A percentile compares a stretch with the other conserved stretches of the same genome.
Evolutionary conservation across 805 yeast species (phyloP).

Genomic region (Candida morakotiae): DNA sequence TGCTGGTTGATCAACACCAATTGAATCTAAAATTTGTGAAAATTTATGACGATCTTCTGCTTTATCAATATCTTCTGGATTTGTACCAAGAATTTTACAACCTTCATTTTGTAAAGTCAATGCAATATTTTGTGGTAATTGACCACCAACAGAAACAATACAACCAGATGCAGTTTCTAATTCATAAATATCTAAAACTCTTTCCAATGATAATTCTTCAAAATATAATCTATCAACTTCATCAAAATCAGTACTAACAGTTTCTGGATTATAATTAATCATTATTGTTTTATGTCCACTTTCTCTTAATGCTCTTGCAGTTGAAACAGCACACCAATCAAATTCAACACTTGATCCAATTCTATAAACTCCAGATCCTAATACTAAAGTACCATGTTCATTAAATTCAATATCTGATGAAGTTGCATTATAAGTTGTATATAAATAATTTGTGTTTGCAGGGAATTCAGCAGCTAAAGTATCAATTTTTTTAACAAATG

Average conservation of each 20-base stretch:
- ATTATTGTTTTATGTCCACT: conserved; percentile 86
- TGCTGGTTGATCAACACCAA: conserved; percentile 92
- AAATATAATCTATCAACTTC: conserved; percentile 97
- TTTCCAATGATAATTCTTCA: conserved; percentile 91
- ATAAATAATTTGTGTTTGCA: conserved; percentile 90
- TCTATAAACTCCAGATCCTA: conserved; percentile 99
- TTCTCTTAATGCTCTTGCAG: conserved; percentile 90
- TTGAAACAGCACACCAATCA: conserved; percentile 98
- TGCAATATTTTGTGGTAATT: conserved; percentile 96
- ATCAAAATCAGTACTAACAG: conserved; percentile 96
- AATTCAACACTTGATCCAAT: conserved; percentile 98
- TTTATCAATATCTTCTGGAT: conserved; percentile 90
- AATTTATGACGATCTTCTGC: conserved; percentile 99
- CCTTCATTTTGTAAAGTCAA: conserved; percentile 73
- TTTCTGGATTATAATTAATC: conserved; percentile 98
- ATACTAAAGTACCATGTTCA: conserved; percentile 89
- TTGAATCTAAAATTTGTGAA: conserved; percentile 88
- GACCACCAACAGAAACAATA: conserved; percentile 97
- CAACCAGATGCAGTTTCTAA: conserved; percentile 86
- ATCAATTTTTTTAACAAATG: conserved; percentile 95
- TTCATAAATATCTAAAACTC: conserved; percentile 96
- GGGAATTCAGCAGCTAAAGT: conserved; percentile 99
- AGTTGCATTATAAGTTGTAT: conserved; percentile 93
- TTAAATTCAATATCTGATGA: conserved; percentile 78
- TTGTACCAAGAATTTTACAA: conserved; percentile 88